phyloP scores from a whole-genome alignment of 2,329 filamentous ascomycete genomes.

The Diaporthe destruens region DNA sequence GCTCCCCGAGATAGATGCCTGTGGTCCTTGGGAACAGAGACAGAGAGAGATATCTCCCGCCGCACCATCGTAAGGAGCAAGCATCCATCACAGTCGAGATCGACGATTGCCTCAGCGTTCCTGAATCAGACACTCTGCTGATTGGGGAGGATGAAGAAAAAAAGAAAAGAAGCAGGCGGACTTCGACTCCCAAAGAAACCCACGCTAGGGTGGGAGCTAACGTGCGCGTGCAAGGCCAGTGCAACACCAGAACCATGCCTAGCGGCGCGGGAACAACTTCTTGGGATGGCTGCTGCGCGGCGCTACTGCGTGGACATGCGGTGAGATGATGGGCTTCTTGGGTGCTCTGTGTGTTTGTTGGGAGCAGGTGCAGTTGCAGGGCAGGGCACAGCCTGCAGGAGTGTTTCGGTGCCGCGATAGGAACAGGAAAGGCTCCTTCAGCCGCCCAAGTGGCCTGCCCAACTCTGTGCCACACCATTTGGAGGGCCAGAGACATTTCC shows the following conservation, averaged over 20 bases:
- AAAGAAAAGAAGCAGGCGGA: not conserved
- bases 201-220: conserved; percentile 12
- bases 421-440: conserved; percentile 40
- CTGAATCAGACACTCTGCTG: conserved; percentile 9
- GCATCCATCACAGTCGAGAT: not conserved
- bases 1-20: not conserved
- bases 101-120: conserved; percentile 18
- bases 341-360: conserved; percentile 12
- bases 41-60: not conserved
- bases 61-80: conserved; percentile 7
- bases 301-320: conserved; percentile 6
- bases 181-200: not conserved
- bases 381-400: conserved; percentile 12
- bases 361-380: not conserved
- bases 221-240: conserved; percentile 8
- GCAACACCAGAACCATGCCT: conserved; percentile 18
- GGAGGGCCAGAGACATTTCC: not conserved
- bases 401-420: conserved; percentile 8
- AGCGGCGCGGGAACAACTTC: conserved; percentile 20
- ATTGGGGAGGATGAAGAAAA: not conserved
- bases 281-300: conserved; percentile 8
- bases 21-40: not conserved
- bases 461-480: not conserved
- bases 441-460: not conserved
- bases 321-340: conserved; percentile 16